These are phyloP conservation scores for Citrus sp. DNA, from an alignment of 345 rosid species.

Conservation along the genomic window DNA sequence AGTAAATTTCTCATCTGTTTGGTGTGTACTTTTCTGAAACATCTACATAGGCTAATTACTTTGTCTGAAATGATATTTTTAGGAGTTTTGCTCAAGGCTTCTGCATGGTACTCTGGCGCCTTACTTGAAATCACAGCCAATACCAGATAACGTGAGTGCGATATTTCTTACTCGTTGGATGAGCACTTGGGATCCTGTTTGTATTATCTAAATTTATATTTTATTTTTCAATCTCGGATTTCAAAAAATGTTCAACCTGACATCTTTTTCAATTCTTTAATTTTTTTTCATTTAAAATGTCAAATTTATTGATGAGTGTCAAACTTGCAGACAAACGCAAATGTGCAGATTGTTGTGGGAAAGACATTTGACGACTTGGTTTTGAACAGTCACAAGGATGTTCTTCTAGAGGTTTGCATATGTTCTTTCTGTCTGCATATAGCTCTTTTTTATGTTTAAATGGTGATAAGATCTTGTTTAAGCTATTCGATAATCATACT, in stretches of 20 bases:
- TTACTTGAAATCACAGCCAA: conserved; percentile 73
- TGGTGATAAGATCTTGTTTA: background rate
- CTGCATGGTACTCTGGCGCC: conserved; percentile 47
- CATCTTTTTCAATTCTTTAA: background rate
- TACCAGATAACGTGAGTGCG: conserved; percentile 73
- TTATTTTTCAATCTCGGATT: background rate
- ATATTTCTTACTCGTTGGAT: background rate
- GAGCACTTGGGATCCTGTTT: background rate
- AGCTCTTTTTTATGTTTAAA: background rate
- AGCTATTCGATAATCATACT: background rate
- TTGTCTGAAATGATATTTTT: conserved; percentile 17
- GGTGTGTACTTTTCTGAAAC: conserved; percentile 5
- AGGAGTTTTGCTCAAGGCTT: conserved; percentile 72
- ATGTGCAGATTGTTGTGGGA: conserved; percentile 58
- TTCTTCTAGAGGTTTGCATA: conserved; percentile 72
- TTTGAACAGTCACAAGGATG: conserved; percentile 58
- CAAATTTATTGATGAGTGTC: background rate
- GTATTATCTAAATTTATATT: too few species aligned
- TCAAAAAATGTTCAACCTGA: background rate
- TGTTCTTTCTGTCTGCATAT: background rate
- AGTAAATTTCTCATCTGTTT: conserved; percentile 36
- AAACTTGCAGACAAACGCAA: conserved; percentile 56
- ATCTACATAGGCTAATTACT: conserved; percentile 4
- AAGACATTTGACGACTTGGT: conserved; percentile 80
- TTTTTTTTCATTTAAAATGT: background rate